A percentile compares a stretch with the other conserved stretches of the same genome.
phyloP scores from a whole-genome alignment of 2,329 filamentous ascomycete genomes.

The Macrophomina pseudophaseolina region DNA sequence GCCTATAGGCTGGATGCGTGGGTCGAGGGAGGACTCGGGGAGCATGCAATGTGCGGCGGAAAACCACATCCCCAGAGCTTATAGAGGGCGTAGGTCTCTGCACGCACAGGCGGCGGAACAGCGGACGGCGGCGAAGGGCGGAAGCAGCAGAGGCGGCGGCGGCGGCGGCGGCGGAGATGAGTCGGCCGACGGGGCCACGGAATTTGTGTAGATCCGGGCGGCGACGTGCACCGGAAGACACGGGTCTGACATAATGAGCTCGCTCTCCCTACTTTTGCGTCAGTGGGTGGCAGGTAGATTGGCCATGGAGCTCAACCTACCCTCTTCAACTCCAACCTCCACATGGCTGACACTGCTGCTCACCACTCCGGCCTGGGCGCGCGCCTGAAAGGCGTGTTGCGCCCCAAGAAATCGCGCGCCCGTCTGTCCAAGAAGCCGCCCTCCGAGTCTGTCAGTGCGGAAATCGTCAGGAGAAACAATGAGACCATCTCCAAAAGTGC shows the following conservation, averaged over 20 bases:
- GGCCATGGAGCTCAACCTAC: conserved; percentile 8
- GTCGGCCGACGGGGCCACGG: conserved; percentile 10
- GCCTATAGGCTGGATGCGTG: background rate
- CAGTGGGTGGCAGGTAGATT: background rate
- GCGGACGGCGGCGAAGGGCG: background rate
- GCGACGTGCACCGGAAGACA: conserved; percentile 11
- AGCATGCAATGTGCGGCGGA: background rate
- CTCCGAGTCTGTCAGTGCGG: conserved; percentile 12
- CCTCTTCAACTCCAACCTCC: conserved; percentile 11
- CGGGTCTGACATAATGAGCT: conserved; percentile 26
- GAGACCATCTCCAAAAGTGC: conserved; percentile 21
- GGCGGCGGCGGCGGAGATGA: conserved; percentile 6
- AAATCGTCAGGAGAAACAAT: conserved; percentile 20
- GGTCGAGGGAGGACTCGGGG: background rate
- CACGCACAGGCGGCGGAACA: background rate
- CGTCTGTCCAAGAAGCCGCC: conserved; percentile 24
- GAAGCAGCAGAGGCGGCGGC: background rate
- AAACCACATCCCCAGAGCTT: background rate
- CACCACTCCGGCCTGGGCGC: conserved; percentile 11
- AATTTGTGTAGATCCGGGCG: conserved; percentile 16
- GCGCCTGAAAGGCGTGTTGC: conserved; percentile 13
- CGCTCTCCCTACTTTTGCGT: conserved; percentile 14
- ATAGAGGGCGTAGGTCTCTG: background rate
- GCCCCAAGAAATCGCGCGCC: conserved; percentile 21
- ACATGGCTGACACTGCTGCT: conserved; percentile 20